Conservation (phyloP, 495 filamentous ascomycete species). For the Immersiella caudata region DNA sequence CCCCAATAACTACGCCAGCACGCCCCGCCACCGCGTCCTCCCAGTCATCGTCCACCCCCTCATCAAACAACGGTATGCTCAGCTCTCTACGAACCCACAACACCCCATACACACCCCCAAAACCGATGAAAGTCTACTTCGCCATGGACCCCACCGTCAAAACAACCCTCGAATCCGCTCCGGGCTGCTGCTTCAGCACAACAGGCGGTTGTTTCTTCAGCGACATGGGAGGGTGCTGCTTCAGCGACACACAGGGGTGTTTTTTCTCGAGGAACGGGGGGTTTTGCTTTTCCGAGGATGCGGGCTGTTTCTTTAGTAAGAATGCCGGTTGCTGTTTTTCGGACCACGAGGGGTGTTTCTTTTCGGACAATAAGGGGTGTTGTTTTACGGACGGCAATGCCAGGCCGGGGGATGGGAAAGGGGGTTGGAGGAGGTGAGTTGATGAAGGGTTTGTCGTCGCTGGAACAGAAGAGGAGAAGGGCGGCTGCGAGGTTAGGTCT, state of each 20-base stretch:
- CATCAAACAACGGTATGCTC: neutral
- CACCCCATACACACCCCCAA: neutral
- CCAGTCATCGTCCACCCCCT: neutral
- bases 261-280: constrained; percentile 21
- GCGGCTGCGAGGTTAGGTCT: too few relatives aligned
- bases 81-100: neutral
- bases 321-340: constrained; percentile 25
- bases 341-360: constrained; percentile 9
- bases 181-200: constrained; percentile 25
- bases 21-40: neutral
- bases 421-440: neutral
- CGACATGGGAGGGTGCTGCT: constrained; percentile 22
- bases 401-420: neutral
- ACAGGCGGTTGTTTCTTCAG: constrained; percentile 20
- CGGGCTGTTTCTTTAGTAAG: constrained; percentile 24
- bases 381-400: constrained; percentile 6
- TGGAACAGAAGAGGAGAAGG: too few relatives aligned
- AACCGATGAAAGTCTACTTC: neutral
- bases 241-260: constrained; percentile 20
- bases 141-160: neutral
- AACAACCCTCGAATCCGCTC: neutral
- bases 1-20: neutral
- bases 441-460: too few relatives aligned
- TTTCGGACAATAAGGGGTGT: constrained; percentile 3
- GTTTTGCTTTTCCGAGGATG: constrained; percentile 25